These are phyloP conservation scores for Lasiosphaeriaceae sp. DNA, from an alignment of 495 filamentous ascomycete genomes.

Conservation along the genomic window DNA sequence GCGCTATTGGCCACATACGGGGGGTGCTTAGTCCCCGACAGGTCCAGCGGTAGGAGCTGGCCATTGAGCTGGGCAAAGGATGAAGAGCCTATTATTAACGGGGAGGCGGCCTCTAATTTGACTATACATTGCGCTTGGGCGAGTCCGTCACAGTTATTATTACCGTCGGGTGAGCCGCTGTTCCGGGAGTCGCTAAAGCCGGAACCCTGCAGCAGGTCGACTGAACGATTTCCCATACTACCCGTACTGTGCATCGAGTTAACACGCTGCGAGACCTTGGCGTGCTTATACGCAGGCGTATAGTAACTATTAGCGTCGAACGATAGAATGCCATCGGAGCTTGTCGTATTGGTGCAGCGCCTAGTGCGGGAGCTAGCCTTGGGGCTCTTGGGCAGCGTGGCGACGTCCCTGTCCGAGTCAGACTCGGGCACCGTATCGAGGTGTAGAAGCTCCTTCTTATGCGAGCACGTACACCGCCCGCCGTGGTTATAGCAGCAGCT, in stretches of 20 bases:
- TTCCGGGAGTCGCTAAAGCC: slow-evolving; percentile 24
- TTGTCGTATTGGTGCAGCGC: slow-evolving; percentile 68
- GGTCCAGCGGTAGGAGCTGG: slow-evolving; percentile 63
- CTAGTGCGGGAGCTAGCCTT: slow-evolving; percentile 55
- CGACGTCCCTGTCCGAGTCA: slow-evolving; percentile 47
- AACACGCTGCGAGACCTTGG: slow-evolving; percentile 75
- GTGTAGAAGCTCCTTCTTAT: slow-evolving; percentile 77
- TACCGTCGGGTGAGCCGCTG: slow-evolving; percentile 35
- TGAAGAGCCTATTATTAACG: slow-evolving; percentile 53
- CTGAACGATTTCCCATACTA: slow-evolving; percentile 60
- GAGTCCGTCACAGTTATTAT: slow-evolving; percentile 13
- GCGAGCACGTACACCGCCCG: slow-evolving; percentile 82
- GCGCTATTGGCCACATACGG: slow-evolving; percentile 52
- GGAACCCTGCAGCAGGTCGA: slow-evolving; percentile 52
- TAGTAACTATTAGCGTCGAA: slow-evolving; percentile 92
- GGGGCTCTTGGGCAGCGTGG: slow-evolving; percentile 40
- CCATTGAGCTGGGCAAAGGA: slow-evolving; percentile 57
- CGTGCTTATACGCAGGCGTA: slow-evolving; percentile 85
- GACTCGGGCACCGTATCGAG: slow-evolving; percentile 72
- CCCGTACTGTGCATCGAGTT: slow-evolving; percentile 62
- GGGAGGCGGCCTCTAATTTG: slow-evolving; percentile 71
- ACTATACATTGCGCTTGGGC: slow-evolving; percentile 50
- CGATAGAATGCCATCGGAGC: slow-evolving; percentile 77
- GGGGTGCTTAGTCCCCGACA: slow-evolving; percentile 49
- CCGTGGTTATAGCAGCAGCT: slow-evolving; percentile 90